phyloP scores from a whole-genome alignment of 495 filamentous ascomycete genomes.

The Aspergillus sparsus region DNA sequence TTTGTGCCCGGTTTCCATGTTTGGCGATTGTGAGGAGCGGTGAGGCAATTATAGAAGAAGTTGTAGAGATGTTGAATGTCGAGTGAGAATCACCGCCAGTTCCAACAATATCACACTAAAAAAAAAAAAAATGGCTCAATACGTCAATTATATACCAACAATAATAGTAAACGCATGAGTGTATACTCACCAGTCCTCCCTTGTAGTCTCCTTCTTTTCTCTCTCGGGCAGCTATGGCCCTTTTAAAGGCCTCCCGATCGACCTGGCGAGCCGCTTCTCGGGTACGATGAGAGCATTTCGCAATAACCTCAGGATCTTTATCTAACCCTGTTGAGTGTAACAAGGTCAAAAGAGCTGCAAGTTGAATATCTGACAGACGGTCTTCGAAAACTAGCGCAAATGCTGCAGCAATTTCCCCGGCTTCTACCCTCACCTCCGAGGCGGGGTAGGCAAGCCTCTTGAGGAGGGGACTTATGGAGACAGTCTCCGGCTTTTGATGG shows the following conservation, averaged over 20 bases:
- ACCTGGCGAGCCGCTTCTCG: conserved; percentile 67
- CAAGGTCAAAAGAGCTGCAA: conserved; percentile 78
- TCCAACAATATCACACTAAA: conserved; percentile 92
- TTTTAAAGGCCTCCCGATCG: conserved; percentile 57
- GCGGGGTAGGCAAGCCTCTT: conserved; percentile 73
- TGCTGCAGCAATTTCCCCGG: conserved; percentile 81
- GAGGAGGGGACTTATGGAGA: conserved; percentile 81
- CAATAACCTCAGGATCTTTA: conserved; percentile 74
- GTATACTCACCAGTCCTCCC: conserved; percentile 61
- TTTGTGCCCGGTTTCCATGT: conserved; percentile 95
- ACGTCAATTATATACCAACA: not conserved
- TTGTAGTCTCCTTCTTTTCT: conserved; percentile 68
- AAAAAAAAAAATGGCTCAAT: not conserved
- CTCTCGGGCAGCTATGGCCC: conserved; percentile 56
- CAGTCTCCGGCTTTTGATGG: conserved; percentile 35
- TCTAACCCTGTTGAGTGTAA: conserved; percentile 86
- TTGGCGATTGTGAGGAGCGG: conserved; percentile 81
- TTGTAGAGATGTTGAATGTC: conserved; percentile 97
- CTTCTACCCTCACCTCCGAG: conserved; percentile 57
- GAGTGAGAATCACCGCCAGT: conserved; percentile 95
- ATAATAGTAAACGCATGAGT: not conserved
- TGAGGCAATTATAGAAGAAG: conserved; percentile 87
- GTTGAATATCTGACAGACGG: conserved; percentile 77
- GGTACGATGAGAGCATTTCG: conserved; percentile 70
- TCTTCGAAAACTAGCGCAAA: conserved; percentile 88